Base-by-base conservation (phyloP, 441 rosid genomes). In the Croton laevigatus region DNA sequence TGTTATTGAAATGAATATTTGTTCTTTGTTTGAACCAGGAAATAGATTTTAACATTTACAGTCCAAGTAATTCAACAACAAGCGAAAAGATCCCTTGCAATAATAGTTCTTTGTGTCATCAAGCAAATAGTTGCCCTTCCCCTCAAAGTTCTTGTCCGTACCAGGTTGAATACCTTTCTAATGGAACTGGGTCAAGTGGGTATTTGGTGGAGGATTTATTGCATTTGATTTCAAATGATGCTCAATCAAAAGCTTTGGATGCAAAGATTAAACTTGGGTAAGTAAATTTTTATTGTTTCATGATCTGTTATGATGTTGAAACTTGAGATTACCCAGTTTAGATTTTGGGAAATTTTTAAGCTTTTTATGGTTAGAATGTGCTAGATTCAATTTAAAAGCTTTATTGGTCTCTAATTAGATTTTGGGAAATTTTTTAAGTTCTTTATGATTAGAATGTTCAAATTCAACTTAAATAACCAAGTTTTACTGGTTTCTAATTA, bases 221-320 rank as follows among this genome's bases (percentile, higher is more conserved):
- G 81, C 99, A 87, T 80, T 82, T 95, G 54, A 74, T 63, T 23
- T 82, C 90, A 0, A 83, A 87, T 27, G 75, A 82, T 9, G 22
- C 80, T 72, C 76, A 66, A 48, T 40, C 84, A 22, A 82, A 82
- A 73, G 46, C 84, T 63, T 73, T 85, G 34, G 78, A 85, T 22
- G 87, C 97, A 68, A 86, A 49, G 11, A 81, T 95, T 72, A 81
- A 86, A 42, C 77, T 95, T 16, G 98, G 99, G 99, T 95, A 71
- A 34, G 87, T 78, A 62, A 20, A 48, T 27, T 62, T 62, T 59
- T 27, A 49, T 60, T 46, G 61, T 32, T 44, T 66, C 22, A 1
- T 20, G 51, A 42, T 40, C 16, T 20, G 22, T n/a, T 55, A 12
- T 12, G 27, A 40, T 2, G 8, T 40, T 40, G 9, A 40, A 0